These are phyloP conservation scores for Chaetomium tenue DNA, from an alignment of 495 filamentous ascomycete species.

Conservation along the genomic window DNA sequence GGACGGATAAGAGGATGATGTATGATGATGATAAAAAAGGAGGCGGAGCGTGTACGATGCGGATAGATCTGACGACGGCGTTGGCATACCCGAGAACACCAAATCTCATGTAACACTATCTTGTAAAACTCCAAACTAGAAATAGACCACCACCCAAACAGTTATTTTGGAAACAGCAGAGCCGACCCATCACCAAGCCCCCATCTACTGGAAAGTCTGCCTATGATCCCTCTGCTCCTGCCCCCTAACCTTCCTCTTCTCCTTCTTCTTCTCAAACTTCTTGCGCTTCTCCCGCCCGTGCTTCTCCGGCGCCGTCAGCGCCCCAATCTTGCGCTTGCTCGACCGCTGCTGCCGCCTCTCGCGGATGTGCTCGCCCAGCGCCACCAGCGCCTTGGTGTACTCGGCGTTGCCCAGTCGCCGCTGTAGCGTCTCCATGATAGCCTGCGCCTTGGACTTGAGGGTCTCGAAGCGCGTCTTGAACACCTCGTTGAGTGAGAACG, in stretches of 20 bases:
- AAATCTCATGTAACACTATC: constrained; percentile 16
- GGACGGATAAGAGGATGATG: neutral
- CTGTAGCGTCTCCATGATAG: constrained; percentile 72
- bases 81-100: constrained; percentile 21
- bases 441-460: constrained; percentile 65
- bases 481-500: constrained; percentile 60
- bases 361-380: constrained; percentile 65
- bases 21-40: neutral
- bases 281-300: constrained; percentile 75
- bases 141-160: constrained; percentile 3
- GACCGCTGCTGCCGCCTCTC: constrained; percentile 68
- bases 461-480: constrained; percentile 67
- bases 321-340: constrained; percentile 81
- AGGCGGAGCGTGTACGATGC: constrained; percentile 12
- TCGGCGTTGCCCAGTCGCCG: constrained; percentile 77
- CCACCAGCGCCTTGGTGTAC: constrained; percentile 66
- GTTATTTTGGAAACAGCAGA: neutral
- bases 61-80: constrained; percentile 10
- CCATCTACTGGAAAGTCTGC: constrained; percentile 27
- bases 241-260: constrained; percentile 73
- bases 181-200: neutral
- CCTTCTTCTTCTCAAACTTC: constrained; percentile 82
- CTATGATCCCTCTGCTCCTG: constrained; percentile 65
- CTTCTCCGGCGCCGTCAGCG: constrained; percentile 75
- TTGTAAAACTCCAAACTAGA: constrained; percentile 13